Conservation (phyloP, 176 grass and related monocot genomes). For the Juncus inflexus region DNA sequence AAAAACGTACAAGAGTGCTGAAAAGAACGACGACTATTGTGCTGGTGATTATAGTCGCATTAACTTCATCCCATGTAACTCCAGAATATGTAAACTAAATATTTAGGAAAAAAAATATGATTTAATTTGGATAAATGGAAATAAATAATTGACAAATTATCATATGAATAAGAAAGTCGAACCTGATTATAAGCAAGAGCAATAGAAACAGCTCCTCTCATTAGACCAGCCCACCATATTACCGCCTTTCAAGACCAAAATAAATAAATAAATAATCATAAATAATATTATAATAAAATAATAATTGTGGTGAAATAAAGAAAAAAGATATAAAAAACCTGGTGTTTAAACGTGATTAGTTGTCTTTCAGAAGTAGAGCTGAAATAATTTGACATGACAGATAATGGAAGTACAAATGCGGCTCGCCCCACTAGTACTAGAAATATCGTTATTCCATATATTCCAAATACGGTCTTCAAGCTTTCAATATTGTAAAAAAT, state of each 20-base stretch:
- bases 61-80: constrained; percentile 48
- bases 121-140: neutral
- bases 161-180: neutral
- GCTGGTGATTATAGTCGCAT: constrained; percentile 72
- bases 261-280: neutral
- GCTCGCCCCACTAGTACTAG: constrained; percentile 58
- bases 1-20: constrained; percentile 53
- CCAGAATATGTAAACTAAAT: constrained; percentile 65
- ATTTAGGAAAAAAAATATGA: constrained; percentile 7
- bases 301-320: constrained; percentile 9
- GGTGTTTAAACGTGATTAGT: constrained; percentile 77
- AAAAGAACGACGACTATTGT: constrained; percentile 74
- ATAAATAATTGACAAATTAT: too few relatives aligned
- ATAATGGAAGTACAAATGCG: constrained; percentile 75
- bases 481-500: constrained; percentile 36
- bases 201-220: constrained; percentile 81
- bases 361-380: constrained; percentile 51
- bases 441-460: constrained; percentile 47
- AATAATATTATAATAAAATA: neutral
- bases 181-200: constrained; percentile 85
- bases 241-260: constrained; percentile 40
- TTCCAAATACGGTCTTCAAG: constrained; percentile 47
- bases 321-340: constrained; percentile 40
- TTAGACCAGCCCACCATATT: constrained; percentile 95
- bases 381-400: constrained; percentile 58